phyloP scores from a whole-genome alignment of 768 basidiomycete species.

The Pulveroboletus sp. region DNA sequence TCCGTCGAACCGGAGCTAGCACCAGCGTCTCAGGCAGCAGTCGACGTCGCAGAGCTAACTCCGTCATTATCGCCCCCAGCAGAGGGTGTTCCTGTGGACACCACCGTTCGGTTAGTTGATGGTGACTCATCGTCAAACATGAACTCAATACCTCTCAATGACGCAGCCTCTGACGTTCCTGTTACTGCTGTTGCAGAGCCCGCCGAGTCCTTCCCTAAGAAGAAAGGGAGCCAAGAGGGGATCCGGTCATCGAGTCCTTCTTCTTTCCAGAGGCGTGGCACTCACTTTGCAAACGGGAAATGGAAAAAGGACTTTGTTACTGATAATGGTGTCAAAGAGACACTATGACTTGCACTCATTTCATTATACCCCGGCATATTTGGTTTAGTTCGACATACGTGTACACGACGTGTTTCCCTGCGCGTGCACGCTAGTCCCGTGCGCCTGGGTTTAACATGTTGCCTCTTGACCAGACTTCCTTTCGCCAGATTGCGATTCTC shows the following conservation, averaged over 20 bases:
- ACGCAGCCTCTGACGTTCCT: constrained; percentile 34
- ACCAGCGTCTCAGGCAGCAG: background rate
- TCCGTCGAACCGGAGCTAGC: constrained; percentile 7
- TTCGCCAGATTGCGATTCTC: constrained; percentile 4
- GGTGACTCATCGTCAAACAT: constrained; percentile 39
- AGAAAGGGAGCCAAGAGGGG: constrained; percentile 45
- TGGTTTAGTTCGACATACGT: constrained; percentile 21
- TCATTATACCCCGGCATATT: constrained; percentile 5
- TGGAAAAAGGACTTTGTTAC: constrained; percentile 51
- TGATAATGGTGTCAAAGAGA: constrained; percentile 45
- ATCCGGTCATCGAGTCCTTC: constrained; percentile 48
- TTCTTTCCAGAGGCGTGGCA: constrained; percentile 52
- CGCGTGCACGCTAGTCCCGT: constrained; percentile 14
- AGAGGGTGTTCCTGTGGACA: constrained; percentile 28
- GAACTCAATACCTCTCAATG: constrained; percentile 30
- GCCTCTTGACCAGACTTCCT: constrained; percentile 5
- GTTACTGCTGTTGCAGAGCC: constrained; percentile 36
- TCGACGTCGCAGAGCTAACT: constrained; percentile 10
- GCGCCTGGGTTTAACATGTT: constrained; percentile 5
- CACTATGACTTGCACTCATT: constrained; percentile 19
- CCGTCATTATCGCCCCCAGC: constrained; percentile 4
- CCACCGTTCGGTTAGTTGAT: constrained; percentile 58
- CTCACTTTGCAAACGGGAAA: constrained; percentile 35
- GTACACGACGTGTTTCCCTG: constrained; percentile 15
- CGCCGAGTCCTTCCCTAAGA: constrained; percentile 19